These are phyloP conservation scores for Maudiozyma turicensis DNA, from an alignment of 805 yeast species.

Conservation along the genomic window DNA sequence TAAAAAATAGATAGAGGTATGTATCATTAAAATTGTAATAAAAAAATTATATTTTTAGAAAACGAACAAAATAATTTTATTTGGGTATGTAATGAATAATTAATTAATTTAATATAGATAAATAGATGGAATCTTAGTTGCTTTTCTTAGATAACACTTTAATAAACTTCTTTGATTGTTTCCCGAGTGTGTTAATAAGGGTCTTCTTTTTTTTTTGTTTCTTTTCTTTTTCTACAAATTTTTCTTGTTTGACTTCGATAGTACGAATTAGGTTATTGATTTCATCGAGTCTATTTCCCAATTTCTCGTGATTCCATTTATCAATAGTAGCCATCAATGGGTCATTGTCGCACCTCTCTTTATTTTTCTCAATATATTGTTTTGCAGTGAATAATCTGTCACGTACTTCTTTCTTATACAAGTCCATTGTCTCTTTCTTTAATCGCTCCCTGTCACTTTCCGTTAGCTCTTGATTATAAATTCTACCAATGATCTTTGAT, in stretches of 20 bases:
- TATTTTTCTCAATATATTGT: not conserved
- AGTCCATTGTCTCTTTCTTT: conserved; percentile 4
- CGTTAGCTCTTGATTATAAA: conserved; percentile 5
- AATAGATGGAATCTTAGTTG: not conserved
- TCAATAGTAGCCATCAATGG: not conserved
- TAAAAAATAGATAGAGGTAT: no score
- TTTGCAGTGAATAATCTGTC: not conserved
- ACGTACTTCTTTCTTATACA: not conserved
- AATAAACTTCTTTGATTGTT: conserved; percentile 4
- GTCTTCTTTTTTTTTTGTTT: conserved; percentile 1
- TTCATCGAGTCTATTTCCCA: not conserved
- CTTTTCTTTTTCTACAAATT: not conserved
- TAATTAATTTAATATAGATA: not conserved
- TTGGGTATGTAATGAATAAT: not conserved
- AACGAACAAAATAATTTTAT: not conserved
- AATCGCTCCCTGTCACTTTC: conserved; percentile 1
- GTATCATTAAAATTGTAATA: no score
- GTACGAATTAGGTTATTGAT: conserved; percentile 1
- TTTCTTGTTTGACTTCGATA: not conserved
- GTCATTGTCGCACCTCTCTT: not conserved
- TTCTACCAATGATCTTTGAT: conserved; percentile 4
- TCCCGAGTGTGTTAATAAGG: not conserved
- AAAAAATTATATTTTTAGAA: not conserved
- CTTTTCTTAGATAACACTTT: not conserved
- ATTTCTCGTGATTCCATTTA: conserved; percentile 1